Base-by-base conservation (phyloP, 805 yeast genomes). In the Zygosaccharomyces bailii region DNA sequence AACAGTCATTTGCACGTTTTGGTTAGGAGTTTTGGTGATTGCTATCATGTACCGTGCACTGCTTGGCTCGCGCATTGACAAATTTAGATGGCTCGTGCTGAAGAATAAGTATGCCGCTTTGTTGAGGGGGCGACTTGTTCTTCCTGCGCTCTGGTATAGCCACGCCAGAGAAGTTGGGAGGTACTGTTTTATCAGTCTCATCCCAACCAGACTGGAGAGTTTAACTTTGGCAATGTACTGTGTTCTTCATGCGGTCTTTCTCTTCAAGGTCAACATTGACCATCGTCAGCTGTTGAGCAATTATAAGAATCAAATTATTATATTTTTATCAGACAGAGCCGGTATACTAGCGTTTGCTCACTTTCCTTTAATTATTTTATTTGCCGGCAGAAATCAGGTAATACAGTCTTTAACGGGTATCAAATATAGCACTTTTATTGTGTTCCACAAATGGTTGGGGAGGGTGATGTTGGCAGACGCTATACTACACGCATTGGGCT, bases 301-400 rank as follows among this genome's bases (percentile, higher is more conserved):
- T 13, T 17, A 23, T 5, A 30, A 18, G 2, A 25, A 24, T 5
- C 43, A 34, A 20, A 5, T 18, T 13, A 18, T 61, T 63, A 13
- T 54, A 50, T 52, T 67, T 34, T 36, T 55, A n/a, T 73, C 73
- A 4, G 74, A 56, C n/a, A n/a, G 75, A 51, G 61, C 71, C 0
- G 76, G 74, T 1, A 71, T 70, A 9, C 52, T 71, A 16, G 69
- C 69, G 10, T 60, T 64, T 44, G 62, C 62, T 2, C 65, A 63
- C 36, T 53, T 79, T 50, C 88, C 89, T 0, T 52, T 72, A 3
- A 50, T 78, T 31, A 68, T 78, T 16, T 57, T 83, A 33, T 79
- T 84, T 59, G 84, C 84, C 2, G 85, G 86, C 8, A 68, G 90
- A 54, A 85, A 5, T 21, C 25, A 21, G 8, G 84, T 62, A 84